phyloP scores from a whole-genome alignment of 83 land plant species.

The Picea abies region DNA sequence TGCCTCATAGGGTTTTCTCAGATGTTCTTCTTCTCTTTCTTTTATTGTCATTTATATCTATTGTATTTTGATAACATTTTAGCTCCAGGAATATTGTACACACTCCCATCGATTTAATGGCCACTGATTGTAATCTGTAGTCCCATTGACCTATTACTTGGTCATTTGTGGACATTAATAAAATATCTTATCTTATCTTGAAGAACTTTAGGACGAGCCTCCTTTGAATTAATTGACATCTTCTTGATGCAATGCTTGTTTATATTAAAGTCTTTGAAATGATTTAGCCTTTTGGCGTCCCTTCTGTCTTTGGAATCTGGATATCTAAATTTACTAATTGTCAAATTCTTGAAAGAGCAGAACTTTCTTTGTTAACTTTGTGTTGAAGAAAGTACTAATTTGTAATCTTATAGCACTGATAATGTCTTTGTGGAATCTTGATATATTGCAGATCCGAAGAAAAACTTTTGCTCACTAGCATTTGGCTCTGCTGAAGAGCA shows the following conservation, averaged over 20 bases:
- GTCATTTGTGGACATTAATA: too few relatives aligned
- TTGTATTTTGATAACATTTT: too few relatives aligned
- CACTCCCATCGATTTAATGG: too few relatives aligned
- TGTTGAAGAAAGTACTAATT: neutral
- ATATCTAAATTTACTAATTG: neutral
- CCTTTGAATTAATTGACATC: neutral
- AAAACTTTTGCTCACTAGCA: conserved; percentile 64
- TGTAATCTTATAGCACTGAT: neutral
- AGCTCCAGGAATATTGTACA: too few relatives aligned
- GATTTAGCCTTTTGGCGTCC: neutral
- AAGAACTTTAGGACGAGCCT: neutral
- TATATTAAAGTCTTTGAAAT: neutral
- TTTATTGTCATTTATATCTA: too few relatives aligned
- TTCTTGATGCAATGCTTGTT: neutral
- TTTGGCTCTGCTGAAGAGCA: conserved; percentile 54
- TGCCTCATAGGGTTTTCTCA: too few relatives aligned
- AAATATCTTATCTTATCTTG: neutral
- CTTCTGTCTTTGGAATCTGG: neutral
- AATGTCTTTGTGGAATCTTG: neutral
- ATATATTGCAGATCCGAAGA: conserved; percentile 47
- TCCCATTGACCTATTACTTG: too few relatives aligned
- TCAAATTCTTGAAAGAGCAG: neutral
- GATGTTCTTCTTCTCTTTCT: too few relatives aligned
- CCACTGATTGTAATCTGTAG: too few relatives aligned
- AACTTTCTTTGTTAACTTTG: neutral